Evolutionary conservation across 345 rosid genomes (phyloP).

Genomic region (Pistacia atlantica): DNA sequence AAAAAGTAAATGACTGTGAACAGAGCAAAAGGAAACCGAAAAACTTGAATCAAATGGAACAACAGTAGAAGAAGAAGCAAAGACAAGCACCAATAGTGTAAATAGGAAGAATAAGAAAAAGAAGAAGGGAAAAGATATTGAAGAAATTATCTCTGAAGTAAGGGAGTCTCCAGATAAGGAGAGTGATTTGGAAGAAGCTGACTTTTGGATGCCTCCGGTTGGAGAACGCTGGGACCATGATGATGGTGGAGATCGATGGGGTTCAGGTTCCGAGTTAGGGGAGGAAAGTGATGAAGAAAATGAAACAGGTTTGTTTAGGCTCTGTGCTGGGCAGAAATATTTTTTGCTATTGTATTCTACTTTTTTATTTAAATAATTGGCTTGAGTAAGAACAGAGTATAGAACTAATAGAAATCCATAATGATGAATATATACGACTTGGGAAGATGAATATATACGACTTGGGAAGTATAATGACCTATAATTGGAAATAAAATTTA

Average conservation of each 20-base stretch:
- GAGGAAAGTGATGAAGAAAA: conserved; percentile 46
- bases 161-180: conserved; percentile 41
- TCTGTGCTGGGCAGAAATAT: conserved; percentile 1
- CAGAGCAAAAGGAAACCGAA: conserved; percentile 66
- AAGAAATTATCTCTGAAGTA: conserved; percentile 47
- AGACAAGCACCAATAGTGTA: conserved; percentile 19
- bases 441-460: not conserved
- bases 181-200: conserved; percentile 59
- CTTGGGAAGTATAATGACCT: not conserved
- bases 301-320: conserved; percentile 42
- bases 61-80: conserved; percentile 26
- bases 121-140: conserved; percentile 38
- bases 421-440: not conserved
- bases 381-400: not conserved
- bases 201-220: conserved; percentile 85
- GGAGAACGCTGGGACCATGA: conserved; percentile 88
- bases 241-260: conserved; percentile 65
- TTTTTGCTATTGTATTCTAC: not conserved
- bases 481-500: not conserved
- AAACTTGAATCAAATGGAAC: conserved; percentile 33
- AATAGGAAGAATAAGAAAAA: conserved; percentile 35
- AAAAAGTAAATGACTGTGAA: conserved; percentile 23
- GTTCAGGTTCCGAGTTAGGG: conserved; percentile 57
- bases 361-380: not conserved
- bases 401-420: not conserved